Percentiles rank a stretch among this genome's conserved stretches.
These are phyloP conservation scores for Termitomyces bulborhizus DNA, from an alignment of 768 basidiomycete species.

Conservation along the genomic window DNA sequence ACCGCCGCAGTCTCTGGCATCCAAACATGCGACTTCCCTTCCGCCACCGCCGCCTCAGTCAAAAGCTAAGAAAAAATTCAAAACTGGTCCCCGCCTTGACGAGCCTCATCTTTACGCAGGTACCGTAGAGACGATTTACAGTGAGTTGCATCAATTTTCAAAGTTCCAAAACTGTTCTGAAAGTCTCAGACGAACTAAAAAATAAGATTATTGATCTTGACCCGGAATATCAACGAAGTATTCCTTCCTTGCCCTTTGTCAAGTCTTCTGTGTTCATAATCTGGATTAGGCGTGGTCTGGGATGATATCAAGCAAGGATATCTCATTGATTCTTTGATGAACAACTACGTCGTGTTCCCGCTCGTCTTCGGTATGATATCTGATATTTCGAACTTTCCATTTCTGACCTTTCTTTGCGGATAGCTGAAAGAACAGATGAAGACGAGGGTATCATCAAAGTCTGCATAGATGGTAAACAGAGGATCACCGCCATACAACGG, in stretches of 20 bases:
- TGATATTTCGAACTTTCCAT: background rate
- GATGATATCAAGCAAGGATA: conserved; percentile 50
- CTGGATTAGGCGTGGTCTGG: conserved; percentile 55
- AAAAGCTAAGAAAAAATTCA: conserved; percentile 16
- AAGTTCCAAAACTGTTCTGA: background rate
- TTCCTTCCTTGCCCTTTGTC: background rate
- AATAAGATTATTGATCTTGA: conserved; percentile 46
- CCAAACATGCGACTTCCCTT: conserved; percentile 14
- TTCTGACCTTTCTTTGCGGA: background rate
- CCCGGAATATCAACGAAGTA: conserved; percentile 64
- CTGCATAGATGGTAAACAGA: conserved; percentile 73
- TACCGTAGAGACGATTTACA: conserved; percentile 35
- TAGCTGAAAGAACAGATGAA: conserved; percentile 32
- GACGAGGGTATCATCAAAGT: conserved; percentile 40
- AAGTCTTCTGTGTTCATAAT: background rate
- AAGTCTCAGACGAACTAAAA: conserved; percentile 38
- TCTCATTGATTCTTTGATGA: conserved; percentile 58
- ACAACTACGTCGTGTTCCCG: conserved; percentile 63
- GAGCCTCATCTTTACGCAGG: conserved; percentile 17
- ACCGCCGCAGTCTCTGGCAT: conserved; percentile 12
- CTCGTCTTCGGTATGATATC: conserved; percentile 51
- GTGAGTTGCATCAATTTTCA: conserved; percentile 20
- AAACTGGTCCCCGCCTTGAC: conserved; percentile 22
- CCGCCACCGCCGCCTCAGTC: background rate
- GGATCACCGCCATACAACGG: conserved; percentile 61